phyloP scores from a whole-genome alignment of 495 filamentous ascomycete genomes.

The Podospora sp. region DNA sequence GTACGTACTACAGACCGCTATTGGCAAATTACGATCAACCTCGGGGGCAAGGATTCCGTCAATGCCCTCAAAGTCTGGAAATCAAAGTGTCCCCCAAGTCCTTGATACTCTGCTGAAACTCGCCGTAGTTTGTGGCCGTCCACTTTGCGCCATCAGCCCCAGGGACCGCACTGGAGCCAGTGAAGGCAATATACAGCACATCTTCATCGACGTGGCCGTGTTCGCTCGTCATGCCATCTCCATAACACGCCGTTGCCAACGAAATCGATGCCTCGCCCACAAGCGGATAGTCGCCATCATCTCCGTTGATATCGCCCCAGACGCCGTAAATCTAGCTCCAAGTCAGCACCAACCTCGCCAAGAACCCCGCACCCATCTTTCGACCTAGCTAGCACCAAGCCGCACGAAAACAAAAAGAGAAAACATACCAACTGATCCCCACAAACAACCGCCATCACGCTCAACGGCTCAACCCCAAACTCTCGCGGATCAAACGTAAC shows the following conservation, averaged over 20 bases:
- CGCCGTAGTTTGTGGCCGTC: slow-evolving; percentile 43
- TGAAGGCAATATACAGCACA: slow-evolving; percentile 61
- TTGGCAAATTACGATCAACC: not conserved
- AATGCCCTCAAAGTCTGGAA: slow-evolving; percentile 18
- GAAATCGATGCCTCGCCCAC: slow-evolving; percentile 62
- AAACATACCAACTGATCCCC: slow-evolving; percentile 53
- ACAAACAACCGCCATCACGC: slow-evolving; percentile 67
- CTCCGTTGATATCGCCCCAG: slow-evolving; percentile 68
- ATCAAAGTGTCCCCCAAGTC: slow-evolving; percentile 49
- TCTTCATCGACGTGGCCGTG: slow-evolving; percentile 54
- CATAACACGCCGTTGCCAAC: slow-evolving; percentile 62
- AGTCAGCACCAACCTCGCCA: not conserved
- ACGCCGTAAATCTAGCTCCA: slow-evolving; percentile 59
- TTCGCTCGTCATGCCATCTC: slow-evolving; percentile 48
- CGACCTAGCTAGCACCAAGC: too few relatives aligned
- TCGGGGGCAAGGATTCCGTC: not conserved
- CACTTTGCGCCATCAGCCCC: slow-evolving; percentile 53
- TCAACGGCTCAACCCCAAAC: slow-evolving; percentile 59
- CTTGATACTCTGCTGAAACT: slow-evolving; percentile 55
- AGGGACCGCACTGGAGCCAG: slow-evolving; percentile 51
- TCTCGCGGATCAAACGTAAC: slow-evolving; percentile 51
- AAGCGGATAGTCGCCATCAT: slow-evolving; percentile 44
- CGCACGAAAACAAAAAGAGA: not conserved
- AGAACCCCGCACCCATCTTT: not conserved
- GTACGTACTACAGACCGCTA: not conserved